Percentiles rank a stretch among this genome's conserved stretches.
These are phyloP conservation scores for Magnaporthiopsis incrustans DNA, from an alignment of 2,329 filamentous ascomycete species.

Conservation along the genomic window DNA sequence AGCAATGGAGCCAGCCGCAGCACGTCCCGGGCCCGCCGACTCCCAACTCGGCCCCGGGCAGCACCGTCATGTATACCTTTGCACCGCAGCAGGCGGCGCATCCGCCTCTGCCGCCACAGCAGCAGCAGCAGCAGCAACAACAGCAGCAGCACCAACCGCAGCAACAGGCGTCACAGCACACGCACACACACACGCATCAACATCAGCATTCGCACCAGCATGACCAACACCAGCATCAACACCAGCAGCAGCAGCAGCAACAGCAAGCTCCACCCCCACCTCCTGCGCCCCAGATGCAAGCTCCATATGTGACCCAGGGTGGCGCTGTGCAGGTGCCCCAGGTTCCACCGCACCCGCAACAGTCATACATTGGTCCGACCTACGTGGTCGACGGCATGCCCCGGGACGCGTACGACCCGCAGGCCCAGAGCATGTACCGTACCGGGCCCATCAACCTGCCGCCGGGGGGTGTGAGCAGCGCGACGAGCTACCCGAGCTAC, in stretches of 20 bases:
- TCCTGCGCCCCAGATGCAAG: not conserved
- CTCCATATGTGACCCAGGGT: slow-evolving; percentile 1
- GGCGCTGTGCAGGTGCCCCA: not conserved
- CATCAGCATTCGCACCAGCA: not conserved
- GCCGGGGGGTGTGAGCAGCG: not conserved
- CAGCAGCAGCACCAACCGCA: slow-evolving; percentile 8
- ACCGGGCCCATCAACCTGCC: not conserved
- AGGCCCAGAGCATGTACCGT: not conserved
- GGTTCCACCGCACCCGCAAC: not conserved
- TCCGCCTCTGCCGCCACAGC: slow-evolving; percentile 10
- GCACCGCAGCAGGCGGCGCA: slow-evolving; percentile 12
- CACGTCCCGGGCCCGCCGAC: not conserved
- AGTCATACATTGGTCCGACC: not conserved
- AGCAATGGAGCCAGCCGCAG: slow-evolving; percentile 18
- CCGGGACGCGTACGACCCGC: not conserved
- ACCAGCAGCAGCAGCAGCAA: not conserved
- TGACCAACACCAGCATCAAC: not conserved
- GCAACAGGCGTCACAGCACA: slow-evolving; percentile 10
- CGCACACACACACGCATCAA: not conserved
- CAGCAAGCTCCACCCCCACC: not conserved
- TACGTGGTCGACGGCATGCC: not conserved
- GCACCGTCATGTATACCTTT: slow-evolving; percentile 38
- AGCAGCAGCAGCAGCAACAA: slow-evolving; percentile 22
- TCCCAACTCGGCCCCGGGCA: slow-evolving; percentile 24
- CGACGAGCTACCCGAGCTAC: slow-evolving; percentile 9